These are phyloP conservation scores for Ilyonectria mors-panacis DNA, from an alignment of 2,329 filamentous ascomycete genomes.

Conservation along the genomic window DNA sequence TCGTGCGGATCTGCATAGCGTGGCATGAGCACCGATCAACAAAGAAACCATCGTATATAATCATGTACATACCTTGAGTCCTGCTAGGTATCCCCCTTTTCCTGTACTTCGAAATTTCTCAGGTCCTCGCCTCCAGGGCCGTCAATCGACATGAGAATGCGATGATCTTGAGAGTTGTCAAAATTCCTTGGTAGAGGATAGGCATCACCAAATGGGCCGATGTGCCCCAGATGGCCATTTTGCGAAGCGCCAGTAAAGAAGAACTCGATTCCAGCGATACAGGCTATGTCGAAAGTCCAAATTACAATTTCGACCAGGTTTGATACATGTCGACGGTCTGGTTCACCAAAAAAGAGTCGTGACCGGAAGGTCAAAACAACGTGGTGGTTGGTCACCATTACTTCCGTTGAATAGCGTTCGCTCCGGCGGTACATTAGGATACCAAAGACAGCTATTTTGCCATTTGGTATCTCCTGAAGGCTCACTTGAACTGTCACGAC, in stretches of 20 bases:
- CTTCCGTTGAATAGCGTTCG: conserved; percentile 24
- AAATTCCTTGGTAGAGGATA: background rate
- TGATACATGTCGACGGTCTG: conserved; percentile 12
- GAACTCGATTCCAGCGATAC: conserved; percentile 32
- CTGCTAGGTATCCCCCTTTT: background rate
- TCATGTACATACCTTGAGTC: conserved; percentile 27
- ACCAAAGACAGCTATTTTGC: conserved; percentile 32
- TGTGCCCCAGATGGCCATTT: conserved; percentile 22
- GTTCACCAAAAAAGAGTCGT: conserved; percentile 24
- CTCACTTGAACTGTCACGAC: background rate
- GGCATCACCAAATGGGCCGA: conserved; percentile 3
- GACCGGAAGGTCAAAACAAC: background rate
- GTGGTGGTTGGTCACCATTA: conserved; percentile 9
- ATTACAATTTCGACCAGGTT: conserved; percentile 22
- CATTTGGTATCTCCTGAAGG: background rate
- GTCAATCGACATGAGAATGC: conserved; percentile 19
- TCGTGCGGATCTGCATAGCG: conserved; percentile 25
- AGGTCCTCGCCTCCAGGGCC: conserved; percentile 29
- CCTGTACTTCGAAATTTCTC: conserved; percentile 17
- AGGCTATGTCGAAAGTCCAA: conserved; percentile 21
- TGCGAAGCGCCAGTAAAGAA: conserved; percentile 15
- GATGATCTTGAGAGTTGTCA: background rate
- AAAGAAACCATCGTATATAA: background rate
- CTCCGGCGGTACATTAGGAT: conserved; percentile 18
- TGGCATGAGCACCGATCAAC: background rate